Conservation (phyloP, 805 yeast species). For the Suhomyces kilbournensis region DNA sequence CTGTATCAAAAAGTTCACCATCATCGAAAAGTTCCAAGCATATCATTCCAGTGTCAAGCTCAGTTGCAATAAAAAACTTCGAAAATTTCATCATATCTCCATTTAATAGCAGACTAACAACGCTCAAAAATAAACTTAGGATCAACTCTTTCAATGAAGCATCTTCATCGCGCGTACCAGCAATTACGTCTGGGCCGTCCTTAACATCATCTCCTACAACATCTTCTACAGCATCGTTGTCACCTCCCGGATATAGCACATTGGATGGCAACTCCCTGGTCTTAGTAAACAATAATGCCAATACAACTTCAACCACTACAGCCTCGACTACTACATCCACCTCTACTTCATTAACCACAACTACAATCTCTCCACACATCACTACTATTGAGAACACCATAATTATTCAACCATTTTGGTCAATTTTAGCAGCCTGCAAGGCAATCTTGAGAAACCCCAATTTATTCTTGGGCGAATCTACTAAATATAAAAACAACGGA, state of each 20-base stretch:
- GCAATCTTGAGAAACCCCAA: slow-evolving; percentile 26
- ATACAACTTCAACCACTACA: slow-evolving; percentile 9
- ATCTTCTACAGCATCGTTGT: neutral
- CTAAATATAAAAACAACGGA: slow-evolving; percentile 23
- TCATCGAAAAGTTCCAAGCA: neutral
- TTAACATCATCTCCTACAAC: neutral
- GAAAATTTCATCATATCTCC: slow-evolving; percentile 13
- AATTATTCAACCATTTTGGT: slow-evolving; percentile 42
- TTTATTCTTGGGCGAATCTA: slow-evolving; percentile 30
- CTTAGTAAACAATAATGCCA: neutral
- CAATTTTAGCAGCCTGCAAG: slow-evolving; percentile 39
- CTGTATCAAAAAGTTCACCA: neutral
- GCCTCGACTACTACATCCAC: slow-evolving; percentile 9
- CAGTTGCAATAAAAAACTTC: slow-evolving; percentile 13
- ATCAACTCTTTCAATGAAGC: slow-evolving; percentile 1
- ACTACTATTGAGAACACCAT: slow-evolving; percentile 17
- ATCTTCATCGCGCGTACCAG: neutral
- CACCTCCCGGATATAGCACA: neutral
- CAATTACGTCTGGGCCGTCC: neutral
- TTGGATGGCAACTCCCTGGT: neutral
- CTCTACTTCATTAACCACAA: slow-evolving; percentile 10
- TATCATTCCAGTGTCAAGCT: slow-evolving; percentile 1
- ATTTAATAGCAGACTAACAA: slow-evolving; percentile 9
- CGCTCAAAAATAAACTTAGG: slow-evolving; percentile 6
- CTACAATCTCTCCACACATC: slow-evolving; percentile 10